These are phyloP conservation scores for Vanrija sp. DNA, from an alignment of 1,284 basidiomycete species.

Conservation along the genomic window DNA sequence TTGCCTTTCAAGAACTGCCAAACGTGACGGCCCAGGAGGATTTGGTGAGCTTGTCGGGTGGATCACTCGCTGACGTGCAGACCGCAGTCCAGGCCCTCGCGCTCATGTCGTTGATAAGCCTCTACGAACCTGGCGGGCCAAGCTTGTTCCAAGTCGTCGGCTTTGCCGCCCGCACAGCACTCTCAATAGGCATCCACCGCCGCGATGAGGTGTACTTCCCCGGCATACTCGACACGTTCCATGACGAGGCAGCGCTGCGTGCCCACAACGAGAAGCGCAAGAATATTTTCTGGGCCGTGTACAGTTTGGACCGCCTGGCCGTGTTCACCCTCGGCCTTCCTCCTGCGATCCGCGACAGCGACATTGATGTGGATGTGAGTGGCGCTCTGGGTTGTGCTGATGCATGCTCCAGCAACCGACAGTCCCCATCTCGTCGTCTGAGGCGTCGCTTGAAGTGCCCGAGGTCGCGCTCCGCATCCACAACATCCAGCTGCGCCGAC, in stretches of 20 bases:
- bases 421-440: neutral
- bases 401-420: neutral
- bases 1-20: neutral
- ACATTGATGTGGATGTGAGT: constrained; percentile 16
- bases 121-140: constrained; percentile 7
- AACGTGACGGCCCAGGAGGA: neutral
- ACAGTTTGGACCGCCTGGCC: constrained; percentile 10
- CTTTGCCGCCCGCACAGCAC: constrained; percentile 9
- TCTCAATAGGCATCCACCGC: constrained; percentile 9
- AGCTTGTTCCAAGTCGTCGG: constrained; percentile 6
- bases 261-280: constrained; percentile 5
- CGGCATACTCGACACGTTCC: neutral
- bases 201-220: constrained; percentile 9
- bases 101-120: constrained; percentile 1
- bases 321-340: constrained; percentile 5
- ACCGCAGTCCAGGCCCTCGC: constrained; percentile 9
- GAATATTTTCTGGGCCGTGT: constrained; percentile 14
- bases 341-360: constrained; percentile 6
- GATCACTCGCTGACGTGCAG: neutral
- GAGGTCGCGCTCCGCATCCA: neutral
- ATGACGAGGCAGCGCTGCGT: neutral
- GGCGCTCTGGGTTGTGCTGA: neutral
- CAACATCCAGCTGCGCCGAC: constrained; percentile 1
- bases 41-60: neutral
- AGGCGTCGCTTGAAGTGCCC: neutral